Evolutionary conservation across 306 rosid genomes (phyloP).

Genomic region (Gastrolobium bilobum): DNA sequence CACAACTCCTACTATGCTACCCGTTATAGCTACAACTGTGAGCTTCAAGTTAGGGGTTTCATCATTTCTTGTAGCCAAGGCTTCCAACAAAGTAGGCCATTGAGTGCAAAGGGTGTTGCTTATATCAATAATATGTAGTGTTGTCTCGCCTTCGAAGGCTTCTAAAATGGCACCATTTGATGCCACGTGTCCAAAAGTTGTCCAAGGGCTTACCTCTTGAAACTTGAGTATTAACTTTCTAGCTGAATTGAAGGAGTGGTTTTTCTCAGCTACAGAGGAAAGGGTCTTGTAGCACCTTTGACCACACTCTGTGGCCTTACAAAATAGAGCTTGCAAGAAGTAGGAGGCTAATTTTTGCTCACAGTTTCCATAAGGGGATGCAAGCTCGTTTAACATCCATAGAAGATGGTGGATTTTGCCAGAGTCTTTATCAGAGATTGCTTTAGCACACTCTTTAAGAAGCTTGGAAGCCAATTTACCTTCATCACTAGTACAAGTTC

Average conservation of each 20-base stretch:
- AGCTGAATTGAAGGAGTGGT: conserved; percentile 74
- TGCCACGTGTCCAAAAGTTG: conserved; percentile 91
- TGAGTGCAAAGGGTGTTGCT: conserved; percentile 87
- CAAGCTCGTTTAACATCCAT: conserved; percentile 86
- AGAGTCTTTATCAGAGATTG: conserved; percentile 76
- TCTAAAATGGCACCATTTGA: conserved; percentile 85
- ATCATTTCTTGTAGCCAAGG: conserved; percentile 81
- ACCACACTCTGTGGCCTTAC: conserved; percentile 79
- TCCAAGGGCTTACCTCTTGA: conserved; percentile 93
- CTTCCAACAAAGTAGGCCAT: conserved; percentile 84
- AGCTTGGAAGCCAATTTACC: conserved; percentile 73
- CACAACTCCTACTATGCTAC: conserved; percentile 54
- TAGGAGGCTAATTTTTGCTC: conserved; percentile 82
- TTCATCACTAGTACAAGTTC: neutral
- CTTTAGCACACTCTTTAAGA: conserved; percentile 79
- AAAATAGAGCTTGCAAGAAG: conserved; percentile 83
- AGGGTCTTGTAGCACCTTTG: conserved; percentile 66
- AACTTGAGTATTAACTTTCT: conserved; percentile 75
- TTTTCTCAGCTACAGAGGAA: conserved; percentile 65
- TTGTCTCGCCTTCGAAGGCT: conserved; percentile 80
- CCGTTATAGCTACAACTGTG: conserved; percentile 62
- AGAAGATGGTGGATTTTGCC: conserved; percentile 74
- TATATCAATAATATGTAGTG: conserved; percentile 77
- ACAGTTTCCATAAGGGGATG: conserved; percentile 89
- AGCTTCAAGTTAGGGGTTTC: conserved; percentile 84